These are phyloP conservation scores for Aspergillus hiratsukae DNA, from an alignment of 2,329 filamentous ascomycete genomes.

Conservation along the genomic window DNA sequence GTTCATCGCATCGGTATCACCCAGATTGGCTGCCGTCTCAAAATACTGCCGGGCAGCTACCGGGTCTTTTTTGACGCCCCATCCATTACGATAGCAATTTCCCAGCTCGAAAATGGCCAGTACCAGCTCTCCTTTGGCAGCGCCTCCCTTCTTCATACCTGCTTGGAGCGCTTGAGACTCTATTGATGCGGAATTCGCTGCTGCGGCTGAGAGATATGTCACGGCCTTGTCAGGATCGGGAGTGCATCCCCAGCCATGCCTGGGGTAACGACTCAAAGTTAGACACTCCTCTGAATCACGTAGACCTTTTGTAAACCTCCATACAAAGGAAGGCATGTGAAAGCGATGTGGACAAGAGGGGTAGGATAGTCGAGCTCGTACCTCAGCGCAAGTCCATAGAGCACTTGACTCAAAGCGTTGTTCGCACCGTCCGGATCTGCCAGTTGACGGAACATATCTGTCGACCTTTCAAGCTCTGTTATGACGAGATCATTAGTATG, in stretches of 20 bases:
- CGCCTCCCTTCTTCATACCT: constrained; percentile 87
- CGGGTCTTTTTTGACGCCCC: constrained; percentile 83
- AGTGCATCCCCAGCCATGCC: constrained; percentile 88
- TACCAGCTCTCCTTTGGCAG: constrained; percentile 92
- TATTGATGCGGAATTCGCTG: constrained; percentile 81
- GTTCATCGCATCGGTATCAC: constrained; percentile 97
- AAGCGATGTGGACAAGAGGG: not conserved
- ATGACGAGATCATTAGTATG: not conserved
- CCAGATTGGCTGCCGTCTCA: constrained; percentile 93
- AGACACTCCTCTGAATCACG: not conserved
- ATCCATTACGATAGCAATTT: constrained; percentile 78
- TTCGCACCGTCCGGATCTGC: constrained; percentile 81
- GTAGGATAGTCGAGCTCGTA: constrained; percentile 39
- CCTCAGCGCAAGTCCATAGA: constrained; percentile 89
- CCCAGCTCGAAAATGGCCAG: constrained; percentile 90
- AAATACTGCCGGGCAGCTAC: constrained; percentile 88
- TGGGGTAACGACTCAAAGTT: constrained; percentile 29
- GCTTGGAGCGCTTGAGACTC: constrained; percentile 81
- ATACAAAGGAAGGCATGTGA: not conserved
- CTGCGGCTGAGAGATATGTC: constrained; percentile 79
- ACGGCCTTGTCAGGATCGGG: constrained; percentile 70
- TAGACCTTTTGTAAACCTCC: not conserved
- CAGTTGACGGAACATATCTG: constrained; percentile 76
- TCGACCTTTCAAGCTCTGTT: constrained; percentile 67
- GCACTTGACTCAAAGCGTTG: constrained; percentile 89